A percentile compares a stretch with the other conserved stretches of the same genome.
Evolutionary conservation across 2,329 filamentous ascomycete genomes (phyloP).

Genomic region (Fusarium sp.): DNA sequence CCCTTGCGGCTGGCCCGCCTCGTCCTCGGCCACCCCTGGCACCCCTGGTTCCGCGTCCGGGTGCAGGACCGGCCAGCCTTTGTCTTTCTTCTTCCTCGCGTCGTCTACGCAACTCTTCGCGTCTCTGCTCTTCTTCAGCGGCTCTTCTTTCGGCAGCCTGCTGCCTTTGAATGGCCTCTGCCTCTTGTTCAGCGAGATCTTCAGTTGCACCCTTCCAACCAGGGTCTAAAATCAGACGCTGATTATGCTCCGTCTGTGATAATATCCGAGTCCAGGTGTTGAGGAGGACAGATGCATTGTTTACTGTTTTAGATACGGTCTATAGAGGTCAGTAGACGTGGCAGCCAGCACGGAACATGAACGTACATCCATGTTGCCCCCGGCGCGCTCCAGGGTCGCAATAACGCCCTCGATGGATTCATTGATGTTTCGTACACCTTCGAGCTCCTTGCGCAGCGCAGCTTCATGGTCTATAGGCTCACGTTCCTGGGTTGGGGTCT

Average conservation of each 20-base stretch:
- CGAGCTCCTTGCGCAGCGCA: conserved; percentile 77
- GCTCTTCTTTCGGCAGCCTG: conserved; percentile 79
- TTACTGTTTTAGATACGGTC: conserved; percentile 86
- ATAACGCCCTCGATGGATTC: conserved; percentile 82
- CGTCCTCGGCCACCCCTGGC: conserved; percentile 45
- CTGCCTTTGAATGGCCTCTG: conserved; percentile 75
- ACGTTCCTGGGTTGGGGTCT: conserved; percentile 55
- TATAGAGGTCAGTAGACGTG: conserved; percentile 35
- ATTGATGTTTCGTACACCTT: conserved; percentile 86
- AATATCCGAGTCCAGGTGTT: conserved; percentile 97
- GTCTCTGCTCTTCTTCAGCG: conserved; percentile 78
- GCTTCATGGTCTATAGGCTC: conserved; percentile 72
- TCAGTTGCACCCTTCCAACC: conserved; percentile 88
- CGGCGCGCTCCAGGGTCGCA: conserved; percentile 73
- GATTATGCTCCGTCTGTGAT: conserved; percentile 96
- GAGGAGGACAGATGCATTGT: conserved; percentile 85
- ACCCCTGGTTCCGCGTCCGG: conserved; percentile 47
- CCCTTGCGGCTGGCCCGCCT: conserved; percentile 42
- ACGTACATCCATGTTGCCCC: conserved; percentile 76
- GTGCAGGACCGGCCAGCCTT: conserved; percentile 42
- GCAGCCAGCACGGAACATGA: conserved; percentile 7
- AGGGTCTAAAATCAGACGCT: conserved; percentile 86
- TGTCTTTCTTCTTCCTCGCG: conserved; percentile 64
- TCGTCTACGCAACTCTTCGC: conserved; percentile 71
- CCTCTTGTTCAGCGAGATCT: conserved; percentile 86